Conservation (phyloP, 2,329 filamentous ascomycete genomes). For the Fusarium sp. region DNA sequence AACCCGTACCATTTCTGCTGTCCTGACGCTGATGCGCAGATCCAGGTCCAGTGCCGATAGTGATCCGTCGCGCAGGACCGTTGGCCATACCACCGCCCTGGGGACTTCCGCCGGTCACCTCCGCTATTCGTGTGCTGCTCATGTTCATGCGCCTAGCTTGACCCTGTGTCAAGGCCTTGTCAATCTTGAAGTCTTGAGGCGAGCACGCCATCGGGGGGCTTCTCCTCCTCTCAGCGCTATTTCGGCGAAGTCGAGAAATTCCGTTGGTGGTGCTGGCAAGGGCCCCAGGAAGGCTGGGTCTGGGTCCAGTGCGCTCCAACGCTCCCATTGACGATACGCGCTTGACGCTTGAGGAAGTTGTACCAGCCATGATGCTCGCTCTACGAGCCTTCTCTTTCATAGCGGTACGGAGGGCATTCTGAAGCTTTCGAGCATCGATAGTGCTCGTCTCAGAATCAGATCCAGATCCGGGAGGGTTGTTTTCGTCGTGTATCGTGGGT, state of each 20-base stretch:
- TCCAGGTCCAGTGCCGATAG: constrained; percentile 52
- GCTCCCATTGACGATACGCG: constrained; percentile 62
- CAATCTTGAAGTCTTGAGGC: constrained; percentile 56
- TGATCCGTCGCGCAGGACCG: constrained; percentile 53
- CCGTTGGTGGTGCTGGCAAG: constrained; percentile 66
- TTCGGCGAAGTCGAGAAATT: constrained; percentile 66
- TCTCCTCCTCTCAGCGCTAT: constrained; percentile 63
- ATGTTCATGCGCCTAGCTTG: constrained; percentile 71
- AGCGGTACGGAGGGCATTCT: constrained; percentile 65
- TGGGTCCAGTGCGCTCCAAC: constrained; percentile 47
- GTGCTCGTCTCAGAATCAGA: constrained; percentile 65
- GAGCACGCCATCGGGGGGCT: constrained; percentile 68
- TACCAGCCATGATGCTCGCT: constrained; percentile 55
- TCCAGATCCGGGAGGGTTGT: constrained; percentile 62
- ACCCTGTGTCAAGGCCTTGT: constrained; percentile 63
- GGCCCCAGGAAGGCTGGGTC: constrained; percentile 56
- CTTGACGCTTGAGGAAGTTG: constrained; percentile 54
- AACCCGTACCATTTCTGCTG: constrained; percentile 46
- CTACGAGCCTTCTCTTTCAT: constrained; percentile 62
- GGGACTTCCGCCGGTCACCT: constrained; percentile 46
- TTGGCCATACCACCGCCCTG: constrained; percentile 35
- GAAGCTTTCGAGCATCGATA: constrained; percentile 67
- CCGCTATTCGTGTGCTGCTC: constrained; percentile 55
- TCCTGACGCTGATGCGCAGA: constrained; percentile 50
- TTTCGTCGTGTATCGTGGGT: constrained; percentile 62